phyloP scores from a whole-genome alignment of 108 stramenopile species.

The Discostella stelligeroides region DNA sequence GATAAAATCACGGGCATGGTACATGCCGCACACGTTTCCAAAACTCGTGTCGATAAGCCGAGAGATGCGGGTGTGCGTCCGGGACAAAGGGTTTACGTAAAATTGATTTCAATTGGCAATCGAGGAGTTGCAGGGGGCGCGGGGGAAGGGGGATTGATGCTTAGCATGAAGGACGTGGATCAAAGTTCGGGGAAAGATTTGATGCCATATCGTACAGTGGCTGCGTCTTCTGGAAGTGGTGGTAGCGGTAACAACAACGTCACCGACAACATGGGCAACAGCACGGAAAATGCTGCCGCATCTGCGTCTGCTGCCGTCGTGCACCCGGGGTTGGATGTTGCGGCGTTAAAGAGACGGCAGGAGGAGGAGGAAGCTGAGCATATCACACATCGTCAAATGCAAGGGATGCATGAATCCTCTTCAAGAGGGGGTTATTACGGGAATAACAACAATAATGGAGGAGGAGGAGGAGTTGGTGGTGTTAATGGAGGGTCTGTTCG shows the following conservation, averaged over 20 bases:
- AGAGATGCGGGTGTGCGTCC: slow-evolving; percentile 68
- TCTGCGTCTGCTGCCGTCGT: slow-evolving; percentile 65
- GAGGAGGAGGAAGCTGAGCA: slow-evolving; percentile 70
- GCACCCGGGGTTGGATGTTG: slow-evolving; percentile 90
- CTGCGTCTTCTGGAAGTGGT: slow-evolving; percentile 17
- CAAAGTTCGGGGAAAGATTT: slow-evolving; percentile 90
- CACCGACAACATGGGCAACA: slow-evolving; percentile 17
- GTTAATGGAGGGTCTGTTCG: slow-evolving; percentile 43
- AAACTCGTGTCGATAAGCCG: slow-evolving; percentile 49
- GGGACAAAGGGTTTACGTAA: slow-evolving; percentile 86
- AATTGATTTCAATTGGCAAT: slow-evolving; percentile 82
- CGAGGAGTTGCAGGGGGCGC: slow-evolving; percentile 39
- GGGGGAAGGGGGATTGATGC: slow-evolving; percentile 63
- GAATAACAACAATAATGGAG: slow-evolving; percentile 13
- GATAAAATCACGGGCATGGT: slow-evolving; percentile 82
- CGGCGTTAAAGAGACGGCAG: slow-evolving; percentile 66
- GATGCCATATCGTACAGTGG: slow-evolving; percentile 80
- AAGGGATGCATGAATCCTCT: slow-evolving; percentile 20
- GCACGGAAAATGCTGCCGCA: slow-evolving; percentile 14
- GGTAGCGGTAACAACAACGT: background rate
- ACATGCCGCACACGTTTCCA: slow-evolving; percentile 81
- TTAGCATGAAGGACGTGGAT: slow-evolving; percentile 95
- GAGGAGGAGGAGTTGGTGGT: too few relatives aligned
- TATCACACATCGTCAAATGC: slow-evolving; percentile 45
- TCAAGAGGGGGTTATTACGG: slow-evolving; percentile 8